Base-by-base conservation (phyloP, 129 eudicot genomes). In the Smallanthus sonchifolius region DNA sequence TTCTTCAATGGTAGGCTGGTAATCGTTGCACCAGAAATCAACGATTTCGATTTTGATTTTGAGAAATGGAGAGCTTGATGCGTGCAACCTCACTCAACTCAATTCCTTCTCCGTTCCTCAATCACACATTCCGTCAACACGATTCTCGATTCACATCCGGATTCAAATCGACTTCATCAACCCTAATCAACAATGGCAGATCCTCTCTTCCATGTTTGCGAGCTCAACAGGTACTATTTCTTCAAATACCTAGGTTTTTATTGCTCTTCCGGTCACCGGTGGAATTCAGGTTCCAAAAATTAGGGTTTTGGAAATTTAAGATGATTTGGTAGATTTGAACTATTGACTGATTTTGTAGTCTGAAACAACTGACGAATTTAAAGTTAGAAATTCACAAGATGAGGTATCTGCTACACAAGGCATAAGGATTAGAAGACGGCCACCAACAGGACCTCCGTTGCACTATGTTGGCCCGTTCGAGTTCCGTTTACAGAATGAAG, bases 391-490 rank as follows among this genome's bases (percentile, higher is more conserved):
- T 38, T 78, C 77, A 8, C 81, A 60, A 47, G 71, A 47, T 15
- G 73, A 78, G 2, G 37, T 62, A 70, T 65, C 72, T 62, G 66
- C 47, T 10, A 77, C 76, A 0, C 82, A 78, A 78, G 97, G 97
- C 35, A 86, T 94, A 69, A 77, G 71, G 57, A 94, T 94, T 1
- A 83, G 97, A 80, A 86, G 99, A 69, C 74, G 91, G 6, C 96
- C 97, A 2, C 89, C 91, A 28, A 81, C 93, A 7, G 97, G 91
- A 35, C 99, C 99, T 30, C 94, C 99, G 3, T 67, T 45, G 52
- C 91, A 88, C 56, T 80, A 91, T 63, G 96, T 91, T 8, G 97
- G 99, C n/a, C 99, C 93, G 19, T 94, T 91, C 45, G 91, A 94
- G 82, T 91, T 91, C 39, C 81, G 91, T 5, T 65, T 88, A 73